A percentile compares a stretch with the other conserved stretches of the same genome.
These are phyloP conservation scores for Coemansia guatemalensis DNA, from an alignment of 192 early-diverging fungal species.

Conservation along the genomic window DNA sequence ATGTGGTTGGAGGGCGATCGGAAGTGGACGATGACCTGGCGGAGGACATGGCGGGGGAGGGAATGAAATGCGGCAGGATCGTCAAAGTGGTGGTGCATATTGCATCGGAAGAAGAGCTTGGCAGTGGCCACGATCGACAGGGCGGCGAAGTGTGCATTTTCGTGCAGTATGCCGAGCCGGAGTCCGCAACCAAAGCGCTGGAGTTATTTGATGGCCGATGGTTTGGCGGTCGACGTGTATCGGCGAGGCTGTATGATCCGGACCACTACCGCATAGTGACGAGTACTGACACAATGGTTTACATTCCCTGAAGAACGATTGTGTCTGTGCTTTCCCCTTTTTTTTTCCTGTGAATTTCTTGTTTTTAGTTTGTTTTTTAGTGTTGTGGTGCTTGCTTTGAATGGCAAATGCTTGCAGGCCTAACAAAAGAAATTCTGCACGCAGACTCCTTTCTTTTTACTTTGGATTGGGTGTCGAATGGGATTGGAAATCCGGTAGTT, in stretches of 20 bases:
- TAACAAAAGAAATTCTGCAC: background rate
- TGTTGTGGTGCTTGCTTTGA: too few species aligned
- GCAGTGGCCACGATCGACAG: background rate
- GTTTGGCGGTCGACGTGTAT: constrained; percentile 77
- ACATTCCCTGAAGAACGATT: constrained; percentile 20
- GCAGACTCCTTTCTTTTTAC: too few species aligned
- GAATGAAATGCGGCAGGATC: constrained; percentile 76
- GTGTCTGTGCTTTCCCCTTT: constrained; percentile 33
- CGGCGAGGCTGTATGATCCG: constrained; percentile 61
- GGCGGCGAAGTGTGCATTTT: constrained; percentile 67
- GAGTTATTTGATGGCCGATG: constrained; percentile 74
- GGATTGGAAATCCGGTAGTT: too few species aligned
- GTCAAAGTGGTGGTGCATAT: constrained; percentile 63
- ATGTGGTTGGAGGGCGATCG: constrained; percentile 67
- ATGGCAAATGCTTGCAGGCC: too few species aligned
- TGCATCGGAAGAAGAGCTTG: constrained; percentile 31
- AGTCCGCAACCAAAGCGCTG: constrained; percentile 53
- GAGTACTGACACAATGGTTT: constrained; percentile 52
- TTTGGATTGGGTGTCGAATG: too few species aligned
- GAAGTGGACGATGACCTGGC: constrained; percentile 81
- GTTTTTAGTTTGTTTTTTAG: background rate
- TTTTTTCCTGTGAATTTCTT: constrained; percentile 15
- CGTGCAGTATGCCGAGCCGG: constrained; percentile 64
- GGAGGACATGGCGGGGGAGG: constrained; percentile 83
- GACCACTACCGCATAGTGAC: constrained; percentile 55